These are phyloP conservation scores for Phytophthora tubulina DNA, from an alignment of 352 stramenopile species.

Conservation along the genomic window DNA sequence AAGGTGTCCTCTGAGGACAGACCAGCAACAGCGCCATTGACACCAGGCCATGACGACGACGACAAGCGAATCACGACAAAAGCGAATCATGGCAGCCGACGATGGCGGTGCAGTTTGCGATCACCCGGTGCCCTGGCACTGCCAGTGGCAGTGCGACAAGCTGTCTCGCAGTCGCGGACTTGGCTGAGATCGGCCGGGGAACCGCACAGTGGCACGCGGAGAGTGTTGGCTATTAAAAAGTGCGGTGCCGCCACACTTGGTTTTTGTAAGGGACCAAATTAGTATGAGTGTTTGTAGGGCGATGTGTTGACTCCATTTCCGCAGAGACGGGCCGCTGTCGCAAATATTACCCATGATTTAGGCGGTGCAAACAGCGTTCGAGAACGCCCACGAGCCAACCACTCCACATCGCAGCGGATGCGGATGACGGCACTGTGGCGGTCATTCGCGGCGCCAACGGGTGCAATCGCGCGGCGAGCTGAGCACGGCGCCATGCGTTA, in stretches of 20 bases:
- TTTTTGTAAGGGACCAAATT: background rate
- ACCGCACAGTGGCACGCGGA: conserved; percentile 18
- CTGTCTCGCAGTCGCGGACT: conserved; percentile 2
- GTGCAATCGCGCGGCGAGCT: background rate
- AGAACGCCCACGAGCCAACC: background rate
- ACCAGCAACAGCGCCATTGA: background rate
- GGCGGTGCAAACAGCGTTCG: conserved; percentile 19
- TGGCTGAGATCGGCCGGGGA: conserved; percentile 4
- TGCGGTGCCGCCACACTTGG: conserved; percentile 14
- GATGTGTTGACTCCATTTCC: conserved; percentile 29
- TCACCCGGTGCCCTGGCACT: too few relatives aligned
- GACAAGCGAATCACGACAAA: background rate
- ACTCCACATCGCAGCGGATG: conserved; percentile 4
- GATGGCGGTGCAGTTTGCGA: too few relatives aligned
- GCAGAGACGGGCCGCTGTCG: conserved; percentile 4
- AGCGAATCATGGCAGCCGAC: too few relatives aligned
- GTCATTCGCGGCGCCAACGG: background rate
- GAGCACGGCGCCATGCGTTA: background rate
- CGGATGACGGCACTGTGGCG: conserved; percentile 9
- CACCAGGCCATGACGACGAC: background rate
- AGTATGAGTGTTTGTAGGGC: conserved; percentile 11
- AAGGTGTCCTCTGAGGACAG: background rate
- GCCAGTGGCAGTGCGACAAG: conserved; percentile 12
- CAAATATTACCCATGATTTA: conserved; percentile 31
- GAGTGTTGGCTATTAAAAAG: conserved; percentile 21